Percentiles rank a stretch among this genome's conserved stretches.
Evolutionary conservation across 169 alveolate genomes (phyloP).

Genomic region (Plasmodium gonderi): DNA sequence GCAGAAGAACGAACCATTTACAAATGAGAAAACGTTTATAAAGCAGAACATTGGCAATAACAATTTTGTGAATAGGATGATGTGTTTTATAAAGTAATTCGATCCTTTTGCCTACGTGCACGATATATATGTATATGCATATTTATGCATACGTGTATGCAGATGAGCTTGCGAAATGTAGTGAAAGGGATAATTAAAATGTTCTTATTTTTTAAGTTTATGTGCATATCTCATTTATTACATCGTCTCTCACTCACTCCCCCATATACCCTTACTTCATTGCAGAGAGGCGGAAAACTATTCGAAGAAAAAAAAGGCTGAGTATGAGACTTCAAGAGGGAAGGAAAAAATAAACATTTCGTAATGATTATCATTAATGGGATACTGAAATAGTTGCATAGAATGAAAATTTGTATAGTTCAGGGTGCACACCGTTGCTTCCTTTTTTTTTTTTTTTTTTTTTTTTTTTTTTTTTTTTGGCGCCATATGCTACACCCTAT

Average conservation of each 20-base stretch:
- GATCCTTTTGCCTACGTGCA: no score
- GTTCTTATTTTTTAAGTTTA: neutral
- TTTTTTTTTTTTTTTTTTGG: neutral
- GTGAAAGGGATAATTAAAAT: neutral
- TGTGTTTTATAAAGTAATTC: conserved; percentile 73
- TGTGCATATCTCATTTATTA: neutral
- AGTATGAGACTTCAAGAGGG: conserved; percentile 5
- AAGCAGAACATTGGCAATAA: conserved; percentile 58
- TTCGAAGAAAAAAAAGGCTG: conserved; percentile 44
- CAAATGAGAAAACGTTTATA: conserved; percentile 61
- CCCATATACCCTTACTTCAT: neutral
- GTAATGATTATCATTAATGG: neutral
- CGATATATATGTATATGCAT: neutral
- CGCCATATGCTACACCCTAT: no score
- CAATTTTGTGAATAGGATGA: conserved; percentile 64
- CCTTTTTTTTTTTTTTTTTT: neutral
- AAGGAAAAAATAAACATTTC: conserved; percentile 17
- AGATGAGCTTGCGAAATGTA: no score
- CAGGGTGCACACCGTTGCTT: neutral
- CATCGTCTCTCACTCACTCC: no score
- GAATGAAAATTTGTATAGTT: neutral
- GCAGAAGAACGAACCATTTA: conserved; percentile 55
- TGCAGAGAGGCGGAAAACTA: conserved; percentile 70
- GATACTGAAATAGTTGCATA: neutral
- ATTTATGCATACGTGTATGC: neutral